A percentile compares a stretch with the other conserved stretches of the same genome.
These are phyloP conservation scores for Diaporthe destruens DNA, from an alignment of 2,329 filamentous ascomycete species.

Conservation along the genomic window DNA sequence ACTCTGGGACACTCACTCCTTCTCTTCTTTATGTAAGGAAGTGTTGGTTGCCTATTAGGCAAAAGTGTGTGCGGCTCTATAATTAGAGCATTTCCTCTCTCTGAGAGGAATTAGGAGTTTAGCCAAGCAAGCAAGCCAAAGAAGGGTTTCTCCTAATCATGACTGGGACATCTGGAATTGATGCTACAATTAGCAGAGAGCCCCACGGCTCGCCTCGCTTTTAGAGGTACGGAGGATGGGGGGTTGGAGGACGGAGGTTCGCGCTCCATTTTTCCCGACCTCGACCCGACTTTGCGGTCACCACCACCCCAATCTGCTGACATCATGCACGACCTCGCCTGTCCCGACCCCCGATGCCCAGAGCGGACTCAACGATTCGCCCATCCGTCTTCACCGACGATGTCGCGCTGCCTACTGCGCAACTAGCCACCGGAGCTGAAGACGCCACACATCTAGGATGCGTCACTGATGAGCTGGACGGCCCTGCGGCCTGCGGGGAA, in stretches of 20 bases:
- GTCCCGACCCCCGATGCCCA: background rate
- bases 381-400: conserved; percentile 4
- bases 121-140: too few species aligned
- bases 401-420: background rate
- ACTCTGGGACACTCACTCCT: too few species aligned
- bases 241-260: conserved; percentile 5
- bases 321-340: conserved; percentile 14
- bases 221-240: background rate
- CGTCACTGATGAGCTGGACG: background rate
- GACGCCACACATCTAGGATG: background rate
- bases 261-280: conserved; percentile 31
- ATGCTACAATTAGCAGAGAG: background rate
- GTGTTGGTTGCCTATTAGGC: too few species aligned
- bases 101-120: too few species aligned
- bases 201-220: background rate
- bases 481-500: background rate
- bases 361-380: background rate
- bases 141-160: too few species aligned
- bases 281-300: conserved; percentile 12
- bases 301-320: background rate
- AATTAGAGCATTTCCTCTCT: too few species aligned
- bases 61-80: too few species aligned
- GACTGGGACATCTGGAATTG: too few species aligned
- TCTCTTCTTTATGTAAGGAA: too few species aligned
- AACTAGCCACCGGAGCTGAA: background rate